Conservation (phyloP, 805 yeast genomes). For the Teunomyces pallodes region DNA sequence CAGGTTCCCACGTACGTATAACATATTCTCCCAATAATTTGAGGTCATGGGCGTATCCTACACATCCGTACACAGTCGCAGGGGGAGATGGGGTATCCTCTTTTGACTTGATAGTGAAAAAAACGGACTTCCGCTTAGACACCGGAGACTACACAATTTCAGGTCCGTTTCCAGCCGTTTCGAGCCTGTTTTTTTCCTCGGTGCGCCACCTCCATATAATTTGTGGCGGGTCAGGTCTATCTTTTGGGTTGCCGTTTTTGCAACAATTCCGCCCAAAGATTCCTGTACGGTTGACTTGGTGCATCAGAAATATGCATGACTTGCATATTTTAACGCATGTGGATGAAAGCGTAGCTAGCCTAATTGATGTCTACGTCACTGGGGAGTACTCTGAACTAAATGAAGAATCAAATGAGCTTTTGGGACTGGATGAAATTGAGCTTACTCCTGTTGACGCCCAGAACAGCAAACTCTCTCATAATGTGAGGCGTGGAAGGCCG, state of each 20-base stretch:
- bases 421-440: slow-evolving; percentile 16
- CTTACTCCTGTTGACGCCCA: slow-evolving; percentile 12
- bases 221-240: slow-evolving; percentile 75
- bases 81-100: slow-evolving; percentile 28
- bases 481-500: slow-evolving; percentile 43
- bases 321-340: slow-evolving; percentile 44
- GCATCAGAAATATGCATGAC: slow-evolving; percentile 47
- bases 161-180: slow-evolving; percentile 44
- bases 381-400: slow-evolving; percentile 4
- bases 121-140: slow-evolving; percentile 22
- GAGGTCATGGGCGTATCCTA: slow-evolving; percentile 44
- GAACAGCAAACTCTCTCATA: slow-evolving; percentile 5
- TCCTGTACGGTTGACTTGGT: slow-evolving; percentile 51
- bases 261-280: slow-evolving; percentile 32
- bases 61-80: slow-evolving; percentile 63
- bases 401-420: slow-evolving; percentile 20
- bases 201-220: slow-evolving; percentile 52
- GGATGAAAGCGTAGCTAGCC: neutral
- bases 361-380: slow-evolving; percentile 8
- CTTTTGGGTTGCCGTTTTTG: slow-evolving; percentile 56
- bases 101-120: slow-evolving; percentile 46
- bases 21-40: slow-evolving; percentile 6
- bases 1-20: slow-evolving; percentile 60
- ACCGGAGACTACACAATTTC: slow-evolving; percentile 5
- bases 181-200: slow-evolving; percentile 43